Conservation (phyloP, 164 flowering plant species). For the Stephania yunnanensis region DNA sequence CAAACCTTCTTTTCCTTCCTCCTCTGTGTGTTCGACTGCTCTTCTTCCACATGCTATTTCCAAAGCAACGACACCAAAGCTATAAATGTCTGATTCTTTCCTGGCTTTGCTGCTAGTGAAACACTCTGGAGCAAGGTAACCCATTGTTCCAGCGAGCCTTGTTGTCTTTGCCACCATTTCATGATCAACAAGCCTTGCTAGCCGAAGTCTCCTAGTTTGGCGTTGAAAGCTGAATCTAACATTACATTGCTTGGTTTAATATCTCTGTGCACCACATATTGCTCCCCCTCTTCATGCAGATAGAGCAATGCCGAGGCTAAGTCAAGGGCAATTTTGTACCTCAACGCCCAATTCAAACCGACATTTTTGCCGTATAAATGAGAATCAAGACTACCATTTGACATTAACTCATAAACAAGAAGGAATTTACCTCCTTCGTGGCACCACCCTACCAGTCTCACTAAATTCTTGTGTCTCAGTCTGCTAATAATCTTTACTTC, state of each 20-base stretch:
- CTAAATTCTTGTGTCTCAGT: too few relatives aligned
- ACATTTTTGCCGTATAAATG: slow-evolving; percentile 24
- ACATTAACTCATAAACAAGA: slow-evolving; percentile 51
- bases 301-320: too few relatives aligned
- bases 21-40: slow-evolving; percentile 8
- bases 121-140: slow-evolving; percentile 45
- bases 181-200: slow-evolving; percentile 33
- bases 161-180: slow-evolving; percentile 33
- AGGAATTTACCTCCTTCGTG: slow-evolving; percentile 34
- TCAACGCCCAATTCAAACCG: slow-evolving; percentile 24
- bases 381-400: slow-evolving; percentile 44
- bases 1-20: slow-evolving; percentile 7
- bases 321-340: slow-evolving; percentile 30
- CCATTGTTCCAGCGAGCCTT: slow-evolving; percentile 29
- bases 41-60: slow-evolving; percentile 38
- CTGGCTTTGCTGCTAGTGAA: slow-evolving; percentile 30
- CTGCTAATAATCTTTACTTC: too few relatives aligned
- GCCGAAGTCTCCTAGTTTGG: slow-evolving; percentile 31
- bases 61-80: slow-evolving; percentile 43
- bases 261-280: too few relatives aligned
- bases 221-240: slow-evolving; percentile 29
- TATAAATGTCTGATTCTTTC: slow-evolving; percentile 44
- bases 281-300: too few relatives aligned
- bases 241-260: too few relatives aligned
- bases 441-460: too few relatives aligned